These are phyloP conservation scores for Oryza coarctata DNA, from an alignment of 176 grass and related monocot species.

Conservation along the genomic window DNA sequence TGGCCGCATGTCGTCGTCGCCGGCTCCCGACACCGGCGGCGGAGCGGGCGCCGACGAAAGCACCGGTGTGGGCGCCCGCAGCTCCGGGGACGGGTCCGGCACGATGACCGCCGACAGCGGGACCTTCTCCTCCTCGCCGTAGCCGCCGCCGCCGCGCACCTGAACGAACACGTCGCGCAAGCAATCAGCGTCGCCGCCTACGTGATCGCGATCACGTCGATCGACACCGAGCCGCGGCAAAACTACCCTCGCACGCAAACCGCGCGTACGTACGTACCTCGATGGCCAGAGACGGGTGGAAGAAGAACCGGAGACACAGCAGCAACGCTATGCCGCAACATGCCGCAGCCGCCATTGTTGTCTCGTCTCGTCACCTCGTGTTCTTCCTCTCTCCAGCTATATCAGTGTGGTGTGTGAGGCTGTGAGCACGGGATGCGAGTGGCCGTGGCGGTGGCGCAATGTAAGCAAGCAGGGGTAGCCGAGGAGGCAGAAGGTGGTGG, in stretches of 20 bases:
- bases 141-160: background rate
- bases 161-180: background rate
- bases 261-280: conserved; percentile 34
- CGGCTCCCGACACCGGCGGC: conserved; percentile 34
- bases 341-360: conserved; percentile 14
- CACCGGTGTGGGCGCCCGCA: conserved; percentile 10
- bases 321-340: conserved; percentile 17
- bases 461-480: background rate
- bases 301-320: conserved; percentile 26
- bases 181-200: background rate
- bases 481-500: background rate
- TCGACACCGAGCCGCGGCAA: background rate
- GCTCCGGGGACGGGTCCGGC: conserved; percentile 42
- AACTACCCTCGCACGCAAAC: too few species aligned
- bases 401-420: too few species aligned
- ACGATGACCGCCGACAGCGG: conserved; percentile 44
- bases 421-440: background rate
- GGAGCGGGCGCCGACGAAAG: conserved; percentile 29
- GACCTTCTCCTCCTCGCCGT: conserved; percentile 38
- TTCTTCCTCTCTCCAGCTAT: background rate
- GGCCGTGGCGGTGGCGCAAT: background rate
- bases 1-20: conserved; percentile 44
- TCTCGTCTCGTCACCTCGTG: too few species aligned
- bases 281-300: conserved; percentile 37
- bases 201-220: background rate